Base-by-base conservation (phyloP, 2,329 filamentous ascomycete species). In the Paecilomyces niveus region DNA sequence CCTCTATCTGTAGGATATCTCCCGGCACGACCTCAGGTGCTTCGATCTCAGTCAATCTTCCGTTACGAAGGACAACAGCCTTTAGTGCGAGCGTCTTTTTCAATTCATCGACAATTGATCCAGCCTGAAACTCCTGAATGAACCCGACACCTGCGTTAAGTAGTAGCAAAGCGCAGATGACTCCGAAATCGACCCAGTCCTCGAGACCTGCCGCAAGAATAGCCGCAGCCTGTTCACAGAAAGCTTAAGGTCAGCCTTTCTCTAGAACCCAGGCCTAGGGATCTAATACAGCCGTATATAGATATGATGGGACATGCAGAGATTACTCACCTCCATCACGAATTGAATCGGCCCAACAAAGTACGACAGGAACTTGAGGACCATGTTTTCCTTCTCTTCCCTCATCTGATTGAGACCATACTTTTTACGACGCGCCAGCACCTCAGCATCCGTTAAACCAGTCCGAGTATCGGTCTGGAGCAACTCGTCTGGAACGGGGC, bases 111-210 rank as follows among this genome's bases (percentile, higher is more conserved):
- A 96, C 90, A 63, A 95, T 94, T 58, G 89, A 92, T 72, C 89
- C 91, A 62, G 91, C 91, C 77, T 95, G 90, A 77, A 83, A 95
- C 78, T 96, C 91, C 75, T 96, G 91, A 60, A 92, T 80, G 77
- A 95, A 96, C 78, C 91, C 90, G 63, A 96, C 91, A 63, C 78
- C 79, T 50, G 91, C 91, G 79, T 96, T 96, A 64, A 96, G 88
- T 64, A 95, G 74, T 9, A 96, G 83, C 55, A 95, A 82, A 70
- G 80, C 90, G 75, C 88, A 91, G 66, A 96, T 96, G 70, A 96
- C 90, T 81, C 90, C 91, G 70, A 96, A 93, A 80, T 96, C 91
- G 64, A 96, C 89, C 91, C 91, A 96, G 69, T 94, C 89, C 76
- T 89, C 77, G 50, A 96, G 85, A 85, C 89, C 89, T 62, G 88